These are phyloP conservation scores for Taxawa tesnikishii DNA, from an alignment of 2,329 filamentous ascomycete species.

Conservation along the genomic window DNA sequence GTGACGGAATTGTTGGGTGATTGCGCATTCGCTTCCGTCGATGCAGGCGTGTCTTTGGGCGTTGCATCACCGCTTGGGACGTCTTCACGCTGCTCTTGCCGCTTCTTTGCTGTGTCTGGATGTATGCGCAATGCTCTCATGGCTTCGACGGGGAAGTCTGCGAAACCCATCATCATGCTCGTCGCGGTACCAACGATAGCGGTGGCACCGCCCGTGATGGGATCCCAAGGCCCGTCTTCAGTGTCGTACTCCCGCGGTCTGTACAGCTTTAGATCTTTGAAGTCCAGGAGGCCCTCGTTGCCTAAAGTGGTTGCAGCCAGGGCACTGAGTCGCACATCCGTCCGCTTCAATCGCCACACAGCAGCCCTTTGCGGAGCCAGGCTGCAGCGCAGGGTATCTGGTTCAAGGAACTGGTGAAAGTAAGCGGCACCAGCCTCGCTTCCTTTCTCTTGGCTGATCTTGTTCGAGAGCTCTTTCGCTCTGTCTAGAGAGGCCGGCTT, in stretches of 20 bases:
- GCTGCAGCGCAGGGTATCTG: conserved; percentile 56
- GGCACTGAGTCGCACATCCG: conserved; percentile 54
- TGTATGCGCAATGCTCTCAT: conserved; percentile 30
- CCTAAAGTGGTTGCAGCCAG: conserved; percentile 64
- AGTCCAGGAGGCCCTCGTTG: conserved; percentile 50
- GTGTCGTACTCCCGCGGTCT: conserved; percentile 58
- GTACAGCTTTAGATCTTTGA: conserved; percentile 61
- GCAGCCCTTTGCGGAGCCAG: conserved; percentile 57
- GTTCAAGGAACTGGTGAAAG: conserved; percentile 41
- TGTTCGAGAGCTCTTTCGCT: conserved; percentile 26
- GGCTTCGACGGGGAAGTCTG: conserved; percentile 51
- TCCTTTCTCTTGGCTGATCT: conserved; percentile 31
- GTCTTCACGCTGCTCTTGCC: conserved; percentile 1
- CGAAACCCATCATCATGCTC: conserved; percentile 66
- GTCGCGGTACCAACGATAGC: conserved; percentile 75
- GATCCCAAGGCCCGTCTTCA: conserved; percentile 66
- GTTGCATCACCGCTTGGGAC: background rate
- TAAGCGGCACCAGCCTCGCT: conserved; percentile 28
- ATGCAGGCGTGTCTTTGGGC: no score
- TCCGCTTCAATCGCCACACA: conserved; percentile 62
- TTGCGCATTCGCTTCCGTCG: no score
- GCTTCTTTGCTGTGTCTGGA: conserved; percentile 6
- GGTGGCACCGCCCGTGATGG: conserved; percentile 62
- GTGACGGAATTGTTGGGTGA: no score
- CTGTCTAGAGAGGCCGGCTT: conserved; percentile 22